Evolutionary conservation across 495 filamentous ascomycete genomes (phyloP).

Genomic region (Podospora appendiculata): DNA sequence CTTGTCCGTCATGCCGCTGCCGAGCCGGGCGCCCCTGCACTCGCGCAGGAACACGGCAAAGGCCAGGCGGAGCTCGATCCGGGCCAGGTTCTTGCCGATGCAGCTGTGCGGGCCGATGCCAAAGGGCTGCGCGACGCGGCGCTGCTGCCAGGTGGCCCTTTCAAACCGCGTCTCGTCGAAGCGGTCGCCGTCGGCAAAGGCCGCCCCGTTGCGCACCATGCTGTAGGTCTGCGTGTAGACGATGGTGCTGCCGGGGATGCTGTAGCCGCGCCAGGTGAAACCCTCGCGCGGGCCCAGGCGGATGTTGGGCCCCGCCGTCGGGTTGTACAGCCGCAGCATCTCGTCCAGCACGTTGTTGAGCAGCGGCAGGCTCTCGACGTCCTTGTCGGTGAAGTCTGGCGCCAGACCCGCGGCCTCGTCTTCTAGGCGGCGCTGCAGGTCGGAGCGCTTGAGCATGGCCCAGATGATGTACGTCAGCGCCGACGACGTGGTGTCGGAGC

Average conservation of each 20-base stretch:
- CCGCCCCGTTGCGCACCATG: slow-evolving; percentile 25
- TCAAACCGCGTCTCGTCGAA: slow-evolving; percentile 27
- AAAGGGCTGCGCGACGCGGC: slow-evolving; percentile 44
- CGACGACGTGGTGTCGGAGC: slow-evolving; percentile 42
- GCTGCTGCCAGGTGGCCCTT: slow-evolving; percentile 39
- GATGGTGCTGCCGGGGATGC: slow-evolving; percentile 21
- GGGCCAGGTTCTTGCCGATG: slow-evolving; percentile 25
- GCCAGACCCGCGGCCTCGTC: slow-evolving; percentile 31
- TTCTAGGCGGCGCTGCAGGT: slow-evolving; percentile 31
- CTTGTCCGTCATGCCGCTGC: slow-evolving; percentile 33
- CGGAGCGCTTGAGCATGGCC: slow-evolving; percentile 21
- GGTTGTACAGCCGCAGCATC: slow-evolving; percentile 48
- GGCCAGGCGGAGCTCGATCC: slow-evolving; percentile 25
- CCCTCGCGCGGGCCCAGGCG: slow-evolving; percentile 22
- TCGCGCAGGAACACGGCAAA: slow-evolving; percentile 25
- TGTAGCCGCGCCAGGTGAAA: slow-evolving; percentile 17
- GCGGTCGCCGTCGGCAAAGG: slow-evolving; percentile 26
- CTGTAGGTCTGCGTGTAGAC: slow-evolving; percentile 32
- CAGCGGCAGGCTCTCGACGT: slow-evolving; percentile 35
- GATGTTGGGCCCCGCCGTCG: slow-evolving; percentile 37
- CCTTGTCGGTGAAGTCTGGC: slow-evolving; percentile 29
- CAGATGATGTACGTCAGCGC: slow-evolving; percentile 37
- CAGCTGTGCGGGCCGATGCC: slow-evolving; percentile 37
- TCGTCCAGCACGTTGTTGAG: slow-evolving; percentile 49
- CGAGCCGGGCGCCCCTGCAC: slow-evolving; percentile 16